A percentile compares a stretch with the other conserved stretches of the same genome.
Evolutionary conservation across 106 monocot species (phyloP).

Genomic region (Vanilla planifolia): DNA sequence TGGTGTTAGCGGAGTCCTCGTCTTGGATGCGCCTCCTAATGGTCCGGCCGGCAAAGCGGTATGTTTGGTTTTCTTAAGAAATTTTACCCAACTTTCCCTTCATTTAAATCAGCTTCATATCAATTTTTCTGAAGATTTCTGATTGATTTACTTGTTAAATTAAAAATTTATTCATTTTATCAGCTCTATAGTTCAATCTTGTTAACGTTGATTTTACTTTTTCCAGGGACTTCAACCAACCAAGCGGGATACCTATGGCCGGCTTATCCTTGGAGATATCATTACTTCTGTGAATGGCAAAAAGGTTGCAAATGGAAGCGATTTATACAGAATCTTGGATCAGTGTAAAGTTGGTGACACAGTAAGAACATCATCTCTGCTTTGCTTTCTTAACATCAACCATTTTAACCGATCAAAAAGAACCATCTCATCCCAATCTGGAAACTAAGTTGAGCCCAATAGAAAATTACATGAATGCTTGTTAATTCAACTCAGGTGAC

Average conservation of each 20-base stretch:
- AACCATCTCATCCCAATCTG: too few relatives aligned
- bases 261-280: slow-evolving; percentile 92
- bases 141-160: too few relatives aligned
- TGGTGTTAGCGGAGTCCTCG: slow-evolving; percentile 89
- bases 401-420: too few relatives aligned
- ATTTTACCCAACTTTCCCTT: too few relatives aligned
- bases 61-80: slow-evolving; percentile 6
- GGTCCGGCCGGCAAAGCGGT: slow-evolving; percentile 99
- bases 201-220: neutral
- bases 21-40: slow-evolving; percentile 91
- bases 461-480: too few relatives aligned
- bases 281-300: slow-evolving; percentile 91
- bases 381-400: neutral
- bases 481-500: slow-evolving; percentile 37
- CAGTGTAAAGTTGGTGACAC: slow-evolving; percentile 96
- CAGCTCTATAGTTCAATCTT: too few relatives aligned
- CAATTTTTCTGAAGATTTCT: too few relatives aligned
- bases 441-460: too few relatives aligned
- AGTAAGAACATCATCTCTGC: slow-evolving; percentile 26
- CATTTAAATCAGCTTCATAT: too few relatives aligned
- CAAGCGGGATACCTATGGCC: slow-evolving; percentile 83
- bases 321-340: slow-evolving; percentile 88
- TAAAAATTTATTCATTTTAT: too few relatives aligned
- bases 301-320: slow-evolving; percentile 85
- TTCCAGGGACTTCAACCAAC: slow-evolving; percentile 82